Evolutionary conservation across 108 stramenopile species (phyloP).

Genomic region (Cylindrotheca closterium): DNA sequence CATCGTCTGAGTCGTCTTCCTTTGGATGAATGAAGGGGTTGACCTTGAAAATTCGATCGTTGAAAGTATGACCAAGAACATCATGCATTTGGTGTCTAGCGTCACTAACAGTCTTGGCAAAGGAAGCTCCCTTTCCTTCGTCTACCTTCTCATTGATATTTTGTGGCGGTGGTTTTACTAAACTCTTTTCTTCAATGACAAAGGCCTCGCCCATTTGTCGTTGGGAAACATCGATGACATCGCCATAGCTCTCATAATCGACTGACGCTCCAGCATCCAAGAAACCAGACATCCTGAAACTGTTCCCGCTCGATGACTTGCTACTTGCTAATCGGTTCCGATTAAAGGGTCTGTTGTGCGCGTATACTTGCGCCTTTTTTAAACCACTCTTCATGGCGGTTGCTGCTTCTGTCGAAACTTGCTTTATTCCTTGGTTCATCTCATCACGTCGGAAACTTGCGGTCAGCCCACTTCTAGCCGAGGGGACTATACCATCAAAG

Average conservation of each 20-base stretch:
- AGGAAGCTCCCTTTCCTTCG: conserved; percentile 1
- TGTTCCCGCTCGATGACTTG: not conserved
- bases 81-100: conserved; percentile 27
- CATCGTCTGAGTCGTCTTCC: not conserved
- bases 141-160: conserved; percentile 28
- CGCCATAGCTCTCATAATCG: not conserved
- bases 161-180: conserved; percentile 27
- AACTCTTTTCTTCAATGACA: not conserved
- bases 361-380: not conserved
- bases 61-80: conserved; percentile 23
- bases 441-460: not conserved
- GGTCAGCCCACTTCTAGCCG: not conserved
- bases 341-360: too few species aligned
- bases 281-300: not conserved
- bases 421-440: not conserved
- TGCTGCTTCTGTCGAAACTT: not conserved
- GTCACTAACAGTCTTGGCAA: conserved; percentile 10
- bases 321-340: not conserved
- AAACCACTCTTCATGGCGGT: too few species aligned
- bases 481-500: not conserved
- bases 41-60: conserved; percentile 23
- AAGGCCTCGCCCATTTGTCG: not conserved
- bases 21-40: not conserved
- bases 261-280: not conserved
- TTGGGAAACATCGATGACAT: not conserved